Evolutionary conservation across 1,284 basidiomycete genomes (phyloP), one percentile per base, ranked within the genome.

Genomic region (Moesziomyces sp.): DNA sequence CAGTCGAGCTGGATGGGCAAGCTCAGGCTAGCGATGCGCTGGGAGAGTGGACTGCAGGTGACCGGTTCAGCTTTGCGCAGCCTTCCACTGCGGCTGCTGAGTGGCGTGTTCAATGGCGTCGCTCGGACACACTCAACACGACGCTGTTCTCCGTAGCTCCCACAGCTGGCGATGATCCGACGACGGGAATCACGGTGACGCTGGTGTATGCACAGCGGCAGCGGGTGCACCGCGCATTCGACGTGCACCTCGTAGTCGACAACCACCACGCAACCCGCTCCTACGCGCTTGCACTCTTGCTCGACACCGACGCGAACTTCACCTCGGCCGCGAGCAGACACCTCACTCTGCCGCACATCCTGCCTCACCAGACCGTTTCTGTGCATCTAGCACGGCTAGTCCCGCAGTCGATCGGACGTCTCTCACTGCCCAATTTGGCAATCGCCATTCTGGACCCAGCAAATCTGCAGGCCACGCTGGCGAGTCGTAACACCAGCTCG

Each of bases 301-400:
- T 76, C 14, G 74, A 76, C 18, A 58, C 52, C 21, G 61, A 58
- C 49, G 48, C 55, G 16, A 19, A 52, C 40, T 76, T 73, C 23
- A 65, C 66, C 16, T 50, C 61, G 18, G 48, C 74, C 5, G 65
- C 43, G 1, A 26, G 58, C 0, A 55, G 74, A 4, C 19, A 50
- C 0, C 51, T 76, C 13, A n/a, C 46, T 14, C 40, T 74, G 19
- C 70, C 70, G 2, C 55, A 48, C 21, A 23, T 76, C 3, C 46
- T 76, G 0, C 58, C 74, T 2, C 30, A 30, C 30, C 30, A 30
- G 9, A 30, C 30, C 30, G 30, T 30, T 8, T 8, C 30, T 30
- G 30, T 30, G 30, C 30, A 30, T 30, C 46, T 50, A 18, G 70
- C 44, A 10, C 47, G 48, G 8, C 21, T 72, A 3, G 51, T 59